A percentile compares a stretch with the other conserved stretches of the same genome.
These are phyloP conservation scores for Sphagnum magellanicum DNA, from an alignment of 228 moss, liverwort and hornwort genomes.

Conservation along the genomic window DNA sequence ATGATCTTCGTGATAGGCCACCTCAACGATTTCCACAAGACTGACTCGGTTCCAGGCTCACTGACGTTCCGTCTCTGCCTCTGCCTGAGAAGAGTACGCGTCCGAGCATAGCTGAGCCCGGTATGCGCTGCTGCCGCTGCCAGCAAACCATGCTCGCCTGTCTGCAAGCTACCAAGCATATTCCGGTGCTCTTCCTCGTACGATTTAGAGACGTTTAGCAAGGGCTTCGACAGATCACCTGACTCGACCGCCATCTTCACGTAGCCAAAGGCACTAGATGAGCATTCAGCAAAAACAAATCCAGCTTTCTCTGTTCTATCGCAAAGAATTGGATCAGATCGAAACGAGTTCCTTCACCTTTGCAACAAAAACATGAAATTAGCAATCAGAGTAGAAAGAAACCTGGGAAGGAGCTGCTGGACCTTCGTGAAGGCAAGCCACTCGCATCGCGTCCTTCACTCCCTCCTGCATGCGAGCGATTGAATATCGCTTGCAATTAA, in stretches of 20 bases:
- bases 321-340: no score
- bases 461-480: no score
- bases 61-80: constrained; percentile 7
- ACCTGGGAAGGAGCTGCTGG: no score
- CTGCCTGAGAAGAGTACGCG: constrained; percentile 12
- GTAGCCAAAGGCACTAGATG: no score
- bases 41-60: constrained; percentile 5
- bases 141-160: constrained; percentile 29
- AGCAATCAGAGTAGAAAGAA: no score
- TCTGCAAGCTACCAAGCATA: constrained; percentile 11
- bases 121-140: constrained; percentile 12
- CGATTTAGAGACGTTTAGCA: constrained; percentile 9
- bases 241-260: constrained; percentile 10
- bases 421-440: no score
- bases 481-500: no score
- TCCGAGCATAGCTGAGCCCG: constrained; percentile 24
- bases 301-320: no score
- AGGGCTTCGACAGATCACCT: constrained; percentile 9
- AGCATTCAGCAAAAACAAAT: no score
- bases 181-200: constrained; percentile 19
- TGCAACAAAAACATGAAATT: no score
- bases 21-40: constrained; percentile 8
- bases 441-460: no score
- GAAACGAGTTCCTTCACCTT: no score
- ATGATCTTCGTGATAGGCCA: constrained; percentile 19